These are phyloP conservation scores for Hippophae rhamnoides DNA, from an alignment of 306 rosid species.

Conservation along the genomic window DNA sequence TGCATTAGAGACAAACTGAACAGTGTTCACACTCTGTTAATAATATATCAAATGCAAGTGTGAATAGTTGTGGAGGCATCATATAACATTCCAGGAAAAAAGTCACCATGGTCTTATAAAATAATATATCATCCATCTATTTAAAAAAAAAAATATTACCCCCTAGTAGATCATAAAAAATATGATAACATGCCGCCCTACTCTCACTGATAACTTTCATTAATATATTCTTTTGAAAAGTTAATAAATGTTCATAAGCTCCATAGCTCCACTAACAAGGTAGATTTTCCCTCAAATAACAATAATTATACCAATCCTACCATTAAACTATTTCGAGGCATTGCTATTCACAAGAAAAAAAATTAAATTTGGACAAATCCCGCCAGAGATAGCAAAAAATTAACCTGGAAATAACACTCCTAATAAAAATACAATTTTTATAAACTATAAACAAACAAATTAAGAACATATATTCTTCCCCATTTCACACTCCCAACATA, in stretches of 20 bases:
- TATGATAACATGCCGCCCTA: conserved; percentile 26
- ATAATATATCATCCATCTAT: conserved; percentile 12
- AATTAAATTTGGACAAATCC: conserved; percentile 19
- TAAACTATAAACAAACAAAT: conserved; percentile 32
- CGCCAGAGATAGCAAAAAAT: conserved; percentile 24
- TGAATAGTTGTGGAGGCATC: conserved; percentile 17
- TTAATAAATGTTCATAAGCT: conserved; percentile 42
- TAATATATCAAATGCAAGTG: conserved; percentile 16
- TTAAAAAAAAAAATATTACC: conserved; percentile 21
- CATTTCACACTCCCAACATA: conserved; percentile 50
- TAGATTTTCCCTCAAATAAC: conserved; percentile 29
- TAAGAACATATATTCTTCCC: conserved; percentile 63
- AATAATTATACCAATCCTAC: conserved; percentile 34
- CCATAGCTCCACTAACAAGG: conserved; percentile 39
- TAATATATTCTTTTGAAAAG: conserved; percentile 38
- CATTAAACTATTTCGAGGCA: conserved; percentile 39
- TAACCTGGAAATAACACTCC: conserved; percentile 24
- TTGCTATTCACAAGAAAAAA: conserved; percentile 18
- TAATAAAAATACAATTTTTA: neutral
- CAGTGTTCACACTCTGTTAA: conserved; percentile 19
- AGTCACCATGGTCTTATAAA: conserved; percentile 21
- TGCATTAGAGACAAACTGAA: neutral
- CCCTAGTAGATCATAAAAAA: conserved; percentile 5
- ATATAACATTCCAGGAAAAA: conserved; percentile 13
- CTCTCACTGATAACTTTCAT: conserved; percentile 31